Base-by-base conservation (phyloP, 176 grass and related monocot species). In the Eleusine coracana region DNA sequence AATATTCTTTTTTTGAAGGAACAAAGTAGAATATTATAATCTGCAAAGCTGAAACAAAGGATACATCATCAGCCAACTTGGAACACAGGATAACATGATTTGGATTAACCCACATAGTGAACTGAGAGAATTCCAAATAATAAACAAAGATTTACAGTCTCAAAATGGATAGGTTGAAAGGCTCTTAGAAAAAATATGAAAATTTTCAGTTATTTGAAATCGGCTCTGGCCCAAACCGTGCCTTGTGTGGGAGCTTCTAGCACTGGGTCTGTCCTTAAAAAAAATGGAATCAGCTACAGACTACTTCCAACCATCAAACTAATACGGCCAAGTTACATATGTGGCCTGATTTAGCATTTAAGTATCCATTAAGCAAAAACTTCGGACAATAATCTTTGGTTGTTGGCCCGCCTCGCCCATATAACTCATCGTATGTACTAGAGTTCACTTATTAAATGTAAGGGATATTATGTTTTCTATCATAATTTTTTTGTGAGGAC, bases 11-110 rank as follows among this genome's bases (percentile, higher is more conserved):
- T 34, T 34, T 34, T 34, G 31, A 34, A 34, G 31, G 31, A 34
- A 65, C 4, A 42, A 38, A 54, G 40, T 14, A 4, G 13, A 71
- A 36, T 70, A 56, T 39, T 66, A 75, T 21, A 69, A 75, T 41
- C 40, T 80, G 58, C 51, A 89, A 63, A 85, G 34, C 38, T 76
- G 54, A 37, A 76, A 74, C 17, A 25, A 74, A 80, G 68, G 75
- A 54, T 23, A 76, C 38, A 66, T 77, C 55, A 85, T 76, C 34
- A 5, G 25, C 54, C 38, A 41, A 21, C 9, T 77, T 77, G 27
- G 71, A 81, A 71, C 61, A 50, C 34, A 81, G 25, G 44, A 48
- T 38, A 58, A 70, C 74, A 52, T 71, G 37, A 80, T 85, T 52
- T 85, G 71, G 56, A 89, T 81, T 55, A 39, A 85, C 50, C 3